These are phyloP conservation scores for Aphanomyces astaci DNA, from an alignment of 352 stramenopile species.

Conservation along the genomic window DNA sequence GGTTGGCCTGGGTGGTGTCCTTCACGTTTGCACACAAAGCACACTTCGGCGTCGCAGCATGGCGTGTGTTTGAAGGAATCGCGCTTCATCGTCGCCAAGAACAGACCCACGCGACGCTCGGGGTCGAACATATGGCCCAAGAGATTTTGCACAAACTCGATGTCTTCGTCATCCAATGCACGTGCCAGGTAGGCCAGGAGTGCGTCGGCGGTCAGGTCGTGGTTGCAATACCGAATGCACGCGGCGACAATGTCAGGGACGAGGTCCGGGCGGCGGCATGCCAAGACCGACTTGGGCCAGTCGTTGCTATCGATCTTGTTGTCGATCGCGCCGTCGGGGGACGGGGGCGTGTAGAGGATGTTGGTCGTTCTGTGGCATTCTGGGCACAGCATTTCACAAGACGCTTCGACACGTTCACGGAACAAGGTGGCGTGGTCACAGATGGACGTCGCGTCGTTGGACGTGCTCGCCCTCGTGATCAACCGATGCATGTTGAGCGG, in stretches of 20 bases:
- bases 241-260: background rate
- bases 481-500: constrained; percentile 6
- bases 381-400: constrained; percentile 10
- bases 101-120: constrained; percentile 34
- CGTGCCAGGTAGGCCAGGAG: background rate
- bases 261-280: no score
- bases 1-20: constrained; percentile 29
- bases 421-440: background rate
- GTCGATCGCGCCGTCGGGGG: background rate
- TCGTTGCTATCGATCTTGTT: background rate
- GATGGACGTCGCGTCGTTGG: background rate
- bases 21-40: constrained; percentile 45
- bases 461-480: background rate
- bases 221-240: constrained; percentile 10
- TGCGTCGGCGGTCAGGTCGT: background rate
- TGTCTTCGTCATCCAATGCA: background rate
- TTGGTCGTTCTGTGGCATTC: background rate
- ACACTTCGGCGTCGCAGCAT: constrained; percentile 37
- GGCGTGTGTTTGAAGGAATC: constrained; percentile 29
- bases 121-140: constrained; percentile 29
- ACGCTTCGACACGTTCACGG: constrained; percentile 3
- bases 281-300: no score
- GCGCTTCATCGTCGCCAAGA: constrained; percentile 32
- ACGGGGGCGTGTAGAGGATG: background rate
- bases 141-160: constrained; percentile 1